phyloP scores from a whole-genome alignment of 305 asterid species.

The Fraxinus paxiana region DNA sequence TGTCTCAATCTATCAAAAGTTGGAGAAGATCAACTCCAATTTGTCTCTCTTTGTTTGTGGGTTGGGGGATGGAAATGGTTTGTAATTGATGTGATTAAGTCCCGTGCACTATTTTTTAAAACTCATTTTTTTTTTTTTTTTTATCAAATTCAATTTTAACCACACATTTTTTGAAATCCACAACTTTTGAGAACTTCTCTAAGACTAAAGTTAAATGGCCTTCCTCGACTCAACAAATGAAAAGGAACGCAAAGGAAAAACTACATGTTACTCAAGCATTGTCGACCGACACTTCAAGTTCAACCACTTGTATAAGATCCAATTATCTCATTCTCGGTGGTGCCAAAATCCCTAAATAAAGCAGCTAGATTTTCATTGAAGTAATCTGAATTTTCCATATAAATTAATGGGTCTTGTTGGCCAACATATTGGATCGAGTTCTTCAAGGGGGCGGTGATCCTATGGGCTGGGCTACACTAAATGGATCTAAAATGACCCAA shows the following conservation, averaged over 20 bases:
- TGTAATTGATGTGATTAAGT: background rate
- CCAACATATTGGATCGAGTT: background rate
- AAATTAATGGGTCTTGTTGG: background rate
- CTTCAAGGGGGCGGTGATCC: background rate
- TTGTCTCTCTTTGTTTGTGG: background rate
- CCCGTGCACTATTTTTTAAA: too few relatives aligned
- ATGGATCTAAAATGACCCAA: background rate
- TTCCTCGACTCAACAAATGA: too few relatives aligned
- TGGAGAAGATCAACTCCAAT: constrained; percentile 19
- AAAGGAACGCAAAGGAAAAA: too few relatives aligned
- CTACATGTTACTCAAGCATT: background rate
- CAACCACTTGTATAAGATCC: background rate
- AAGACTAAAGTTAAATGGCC: too few relatives aligned
- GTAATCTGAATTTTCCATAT: background rate
- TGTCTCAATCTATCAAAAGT: background rate
- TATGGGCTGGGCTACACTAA: background rate
- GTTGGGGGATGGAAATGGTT: background rate
- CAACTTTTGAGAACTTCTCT: too few relatives aligned
- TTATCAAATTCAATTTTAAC: too few relatives aligned
- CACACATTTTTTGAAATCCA: too few relatives aligned
- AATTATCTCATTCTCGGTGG: too few relatives aligned
- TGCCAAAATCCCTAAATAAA: background rate
- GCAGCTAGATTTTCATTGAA: background rate
- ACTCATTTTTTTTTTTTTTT: too few relatives aligned
- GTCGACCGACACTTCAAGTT: background rate